Base-by-base conservation (phyloP, 2,329 filamentous ascomycete genomes). In the Huntiella bhutanensis region DNA sequence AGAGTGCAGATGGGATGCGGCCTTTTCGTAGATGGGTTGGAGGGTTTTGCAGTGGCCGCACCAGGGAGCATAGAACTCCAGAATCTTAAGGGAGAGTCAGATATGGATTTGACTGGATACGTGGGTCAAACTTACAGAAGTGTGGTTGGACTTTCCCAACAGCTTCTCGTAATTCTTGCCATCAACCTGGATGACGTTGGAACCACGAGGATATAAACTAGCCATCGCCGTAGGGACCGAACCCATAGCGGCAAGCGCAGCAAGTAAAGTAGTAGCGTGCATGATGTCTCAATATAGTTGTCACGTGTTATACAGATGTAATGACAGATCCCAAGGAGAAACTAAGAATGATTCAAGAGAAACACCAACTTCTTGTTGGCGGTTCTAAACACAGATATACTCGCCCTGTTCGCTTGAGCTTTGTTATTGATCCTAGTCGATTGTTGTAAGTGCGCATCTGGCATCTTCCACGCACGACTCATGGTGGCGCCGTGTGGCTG, bases 11-110 rank as follows among this genome's bases (percentile, higher is more conserved):
- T 78, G 85, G 56, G 80, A 82, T 55, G 91, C 91, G 2, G 80
- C 87, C 63, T 94, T 94, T 62, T 96, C 88, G 64, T 91, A 98
- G 39, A 84, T 83, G 3, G 87, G 88, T 65, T 95, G 87, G 57
- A 98, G 80, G 64, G 82, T 95, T 64, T 94, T 74, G 67, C 91
- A 98, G 65, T 96, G 91, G 37, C 88, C 91, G 57, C 91, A 96
- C 88, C 88, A 96, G 17, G 88, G 88, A 6, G 88, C 88, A 58
- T 94, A 96, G 71, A 96, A 96, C 64, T 87, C 84, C 59, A 77
- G 64, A 40, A 77, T 71, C 71, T 77, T 36, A 6, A n/a, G 12
- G 34, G 12, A 36, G 12, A 11, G 12, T n/a, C 7, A n/a, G 15
- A 16, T 36, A 13, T 6, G 5, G 34, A 11, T 3, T 6, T n/a